Conservation (phyloP, 768 basidiomycete genomes). For the Phanerochaete sordida region DNA sequence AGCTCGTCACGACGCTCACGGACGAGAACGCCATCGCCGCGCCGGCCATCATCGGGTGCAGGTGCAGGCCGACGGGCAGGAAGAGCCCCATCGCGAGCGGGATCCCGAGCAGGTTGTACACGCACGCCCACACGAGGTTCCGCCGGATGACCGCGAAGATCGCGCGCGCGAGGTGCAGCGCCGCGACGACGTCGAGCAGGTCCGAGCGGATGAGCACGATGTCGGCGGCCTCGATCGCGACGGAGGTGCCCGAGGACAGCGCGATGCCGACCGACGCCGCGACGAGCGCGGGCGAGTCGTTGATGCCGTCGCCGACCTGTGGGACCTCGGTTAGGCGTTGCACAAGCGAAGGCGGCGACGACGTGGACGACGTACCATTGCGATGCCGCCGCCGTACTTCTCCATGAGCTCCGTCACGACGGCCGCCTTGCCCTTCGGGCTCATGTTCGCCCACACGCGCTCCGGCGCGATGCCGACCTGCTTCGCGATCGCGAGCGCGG, state of each 20-base stretch:
- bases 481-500: slow-evolving; percentile 84
- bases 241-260: slow-evolving; percentile 92
- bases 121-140: slow-evolving; percentile 94
- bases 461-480: slow-evolving; percentile 85
- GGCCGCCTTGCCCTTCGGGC: slow-evolving; percentile 92
- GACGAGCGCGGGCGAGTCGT: slow-evolving; percentile 96
- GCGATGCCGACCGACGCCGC: slow-evolving; percentile 97
- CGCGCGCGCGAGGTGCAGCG: slow-evolving; percentile 81
- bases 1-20: slow-evolving; percentile 92
- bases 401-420: slow-evolving; percentile 80
- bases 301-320: slow-evolving; percentile 97
- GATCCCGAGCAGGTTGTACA: slow-evolving; percentile 91
- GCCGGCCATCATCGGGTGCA: slow-evolving; percentile 99
- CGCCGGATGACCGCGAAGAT: slow-evolving; percentile 91
- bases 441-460: slow-evolving; percentile 89
- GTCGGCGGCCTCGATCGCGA: slow-evolving; percentile 97
- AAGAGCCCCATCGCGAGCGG: slow-evolving; percentile 98
- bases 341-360: not conserved
- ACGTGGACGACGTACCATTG: slow-evolving; percentile 64
- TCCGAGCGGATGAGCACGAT: slow-evolving; percentile 98
- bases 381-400: slow-evolving; percentile 68
- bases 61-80: slow-evolving; percentile 85
- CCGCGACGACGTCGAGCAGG: slow-evolving; percentile 95
- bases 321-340: not conserved
- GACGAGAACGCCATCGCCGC: slow-evolving; percentile 98